Evolutionary conservation across 306 rosid genomes (phyloP).

Genomic region (Corylus avellana): DNA sequence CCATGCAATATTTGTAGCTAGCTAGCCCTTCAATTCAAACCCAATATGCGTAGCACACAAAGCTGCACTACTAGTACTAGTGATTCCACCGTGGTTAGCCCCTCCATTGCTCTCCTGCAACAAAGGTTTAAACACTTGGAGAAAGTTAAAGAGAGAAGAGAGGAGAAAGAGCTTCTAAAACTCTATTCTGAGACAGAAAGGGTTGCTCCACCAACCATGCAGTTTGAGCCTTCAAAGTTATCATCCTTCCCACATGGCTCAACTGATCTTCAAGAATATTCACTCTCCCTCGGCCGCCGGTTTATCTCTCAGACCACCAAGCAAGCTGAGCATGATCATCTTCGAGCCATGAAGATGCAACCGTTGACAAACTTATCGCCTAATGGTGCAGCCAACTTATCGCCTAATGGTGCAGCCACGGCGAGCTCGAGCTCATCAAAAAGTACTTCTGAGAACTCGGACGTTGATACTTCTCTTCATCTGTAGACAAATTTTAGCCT

Average conservation of each 20-base stretch:
- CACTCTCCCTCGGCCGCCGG: slow-evolving; percentile 58
- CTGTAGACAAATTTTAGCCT: slow-evolving; percentile 46
- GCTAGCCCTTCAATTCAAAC: slow-evolving; percentile 61
- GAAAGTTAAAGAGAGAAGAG: slow-evolving; percentile 88
- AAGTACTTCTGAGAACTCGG: slow-evolving; percentile 55
- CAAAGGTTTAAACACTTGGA: slow-evolving; percentile 91
- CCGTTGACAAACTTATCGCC: slow-evolving; percentile 42
- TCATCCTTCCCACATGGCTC: slow-evolving; percentile 37
- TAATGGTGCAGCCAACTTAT: slow-evolving; percentile 31
- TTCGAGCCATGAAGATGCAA: slow-evolving; percentile 27
- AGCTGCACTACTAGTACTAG: slow-evolving; percentile 10
- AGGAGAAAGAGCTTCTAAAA: slow-evolving; percentile 63
- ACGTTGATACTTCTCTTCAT: slow-evolving; percentile 94
- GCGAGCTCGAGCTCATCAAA: slow-evolving; percentile 43
- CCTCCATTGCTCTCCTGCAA: slow-evolving; percentile 93
- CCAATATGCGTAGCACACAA: slow-evolving; percentile 65
- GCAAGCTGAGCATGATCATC: slow-evolving; percentile 22
- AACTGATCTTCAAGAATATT: slow-evolving; percentile 28
- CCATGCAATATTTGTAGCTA: slow-evolving; percentile 36
- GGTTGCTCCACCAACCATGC: slow-evolving; percentile 31
- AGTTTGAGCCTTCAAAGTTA: slow-evolving; percentile 26
- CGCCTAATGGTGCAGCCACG: slow-evolving; percentile 40
- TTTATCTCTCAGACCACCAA: slow-evolving; percentile 40
- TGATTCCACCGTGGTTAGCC: slow-evolving; percentile 57
- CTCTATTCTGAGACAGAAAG: slow-evolving; percentile 39